Evolutionary conservation across 139 green algal genomes (phyloP), one percentile per base, ranked within the genome.

Genomic region (Auxenochlorella pyrenoidosa): DNA sequence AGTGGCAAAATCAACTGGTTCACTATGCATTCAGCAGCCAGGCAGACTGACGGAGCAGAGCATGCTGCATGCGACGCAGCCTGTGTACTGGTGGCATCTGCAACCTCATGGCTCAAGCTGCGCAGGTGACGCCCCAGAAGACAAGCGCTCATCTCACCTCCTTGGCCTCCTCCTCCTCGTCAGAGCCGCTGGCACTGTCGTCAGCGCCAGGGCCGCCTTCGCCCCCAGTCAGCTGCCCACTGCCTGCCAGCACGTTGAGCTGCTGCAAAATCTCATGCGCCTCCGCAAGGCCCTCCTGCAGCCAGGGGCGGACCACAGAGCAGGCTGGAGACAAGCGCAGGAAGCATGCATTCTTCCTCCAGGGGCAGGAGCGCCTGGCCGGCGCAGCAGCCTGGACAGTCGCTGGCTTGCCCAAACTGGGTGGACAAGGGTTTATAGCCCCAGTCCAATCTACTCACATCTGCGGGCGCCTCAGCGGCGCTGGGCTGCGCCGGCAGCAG

Each of bases 211-310:
- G 32, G 15, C 1, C 79, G 22, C 38, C 79, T 26, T 26, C 58
- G 30, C 15, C 22, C 24, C 36, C 60, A 73, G 59, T n/a, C 28
- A 43, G 13, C 60, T 19, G 28, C 22, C 18, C 40, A 26, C 60
- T 28, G 0, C 1, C 43, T 5, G 38, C 19, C 40, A 85, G 63
- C 28, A 30, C 43, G 60, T 75, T 51, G 34, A 85, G 80, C 80
- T 85, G 80, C 40, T 76, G 63, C 63, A 85, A 63, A 40, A 85
- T 85, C 40, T 76, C 60, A 28, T 76, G 80, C 15, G 80, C 80
- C 63, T 85, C 80, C 30, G n/a, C 24, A 40, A 85, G 80, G 40
- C 80, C 80, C 28, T 76, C 60, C 60, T 76, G 60, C 80, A 65
- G 44, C 3, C 15, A 28, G 58, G n/a, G 58, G 60, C 0, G 16